Evolutionary conservation across 805 yeast genomes (phyloP).

Genomic region (Candida lessepsii): DNA sequence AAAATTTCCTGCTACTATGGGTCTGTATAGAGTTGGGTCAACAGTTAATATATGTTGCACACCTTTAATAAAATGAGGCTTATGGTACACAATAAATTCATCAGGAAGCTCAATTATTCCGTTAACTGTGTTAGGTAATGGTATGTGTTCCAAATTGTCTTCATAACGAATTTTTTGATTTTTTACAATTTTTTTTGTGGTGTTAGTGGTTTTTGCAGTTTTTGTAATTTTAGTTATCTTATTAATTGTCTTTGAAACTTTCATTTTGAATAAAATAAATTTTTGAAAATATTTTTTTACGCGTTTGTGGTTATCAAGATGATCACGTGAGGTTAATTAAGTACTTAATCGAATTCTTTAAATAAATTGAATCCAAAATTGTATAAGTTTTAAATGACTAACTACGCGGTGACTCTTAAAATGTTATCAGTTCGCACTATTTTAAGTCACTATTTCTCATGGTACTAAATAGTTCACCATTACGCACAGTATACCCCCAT

Average conservation of each 20-base stretch:
- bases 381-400: too few species aligned
- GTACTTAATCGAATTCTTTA: neutral
- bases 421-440: too few species aligned
- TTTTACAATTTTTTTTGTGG: neutral
- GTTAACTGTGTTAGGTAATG: constrained; percentile 11
- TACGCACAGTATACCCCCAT: too few species aligned
- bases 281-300: too few species aligned
- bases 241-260: constrained; percentile 1
- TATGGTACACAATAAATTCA: constrained; percentile 28
- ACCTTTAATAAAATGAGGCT: constrained; percentile 34
- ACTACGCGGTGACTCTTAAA: too few species aligned
- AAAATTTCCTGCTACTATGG: constrained; percentile 29
- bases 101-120: constrained; percentile 23
- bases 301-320: too few species aligned
- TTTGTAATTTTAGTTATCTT: constrained; percentile 2
- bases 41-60: constrained; percentile 25
- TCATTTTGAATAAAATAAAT: too few species aligned
- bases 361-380: too few species aligned
- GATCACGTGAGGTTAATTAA: neutral
- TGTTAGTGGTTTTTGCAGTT: neutral
- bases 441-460: too few species aligned
- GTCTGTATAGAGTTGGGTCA: constrained; percentile 37
- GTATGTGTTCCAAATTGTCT: constrained; percentile 13
- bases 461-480: too few species aligned
- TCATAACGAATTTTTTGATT: constrained; percentile 8